Percentiles rank a stretch among this genome's conserved stretches.
phyloP scores from a whole-genome alignment of 106 monocot genomes.

The Phalaenopsis aphrodite region DNA sequence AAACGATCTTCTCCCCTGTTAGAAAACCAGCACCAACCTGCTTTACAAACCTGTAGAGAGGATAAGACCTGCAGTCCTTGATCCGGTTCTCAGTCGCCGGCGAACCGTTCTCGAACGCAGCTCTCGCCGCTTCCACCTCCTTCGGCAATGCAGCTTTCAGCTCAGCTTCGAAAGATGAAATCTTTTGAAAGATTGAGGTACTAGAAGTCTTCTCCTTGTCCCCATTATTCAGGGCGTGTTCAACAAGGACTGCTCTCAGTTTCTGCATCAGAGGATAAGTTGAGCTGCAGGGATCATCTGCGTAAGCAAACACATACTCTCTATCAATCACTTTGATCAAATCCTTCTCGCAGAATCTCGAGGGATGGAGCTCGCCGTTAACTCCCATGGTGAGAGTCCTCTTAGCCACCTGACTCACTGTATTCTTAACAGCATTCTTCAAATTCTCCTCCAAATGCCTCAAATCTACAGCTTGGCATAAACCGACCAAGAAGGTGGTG shows the following conservation, averaged over 20 bases:
- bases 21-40: constrained; percentile 27
- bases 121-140: constrained; percentile 1
- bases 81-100: constrained; percentile 11
- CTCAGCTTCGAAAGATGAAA: not conserved
- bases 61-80: constrained; percentile 21
- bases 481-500: constrained; percentile 27
- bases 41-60: constrained; percentile 28
- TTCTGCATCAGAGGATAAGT: constrained; percentile 40
- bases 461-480: constrained; percentile 38
- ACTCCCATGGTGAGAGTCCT: constrained; percentile 23
- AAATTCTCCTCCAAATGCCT: constrained; percentile 46
- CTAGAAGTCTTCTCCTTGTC: constrained; percentile 13
- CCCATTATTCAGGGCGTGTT: constrained; percentile 28
- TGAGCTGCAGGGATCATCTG: constrained; percentile 37
- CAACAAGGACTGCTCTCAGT: constrained; percentile 40
- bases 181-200: constrained; percentile 9
- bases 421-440: constrained; percentile 30
- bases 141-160: not conserved
- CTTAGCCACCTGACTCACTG: constrained; percentile 37
- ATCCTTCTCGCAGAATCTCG: constrained; percentile 49
- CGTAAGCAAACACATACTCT: constrained; percentile 38
- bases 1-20: constrained; percentile 14
- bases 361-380: constrained; percentile 37
- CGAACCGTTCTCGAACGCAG: not conserved
- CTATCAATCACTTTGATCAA: constrained; percentile 28